Conservation (phyloP, 2,329 filamentous ascomycete species). For the Xylariomycetidae sp. region DNA sequence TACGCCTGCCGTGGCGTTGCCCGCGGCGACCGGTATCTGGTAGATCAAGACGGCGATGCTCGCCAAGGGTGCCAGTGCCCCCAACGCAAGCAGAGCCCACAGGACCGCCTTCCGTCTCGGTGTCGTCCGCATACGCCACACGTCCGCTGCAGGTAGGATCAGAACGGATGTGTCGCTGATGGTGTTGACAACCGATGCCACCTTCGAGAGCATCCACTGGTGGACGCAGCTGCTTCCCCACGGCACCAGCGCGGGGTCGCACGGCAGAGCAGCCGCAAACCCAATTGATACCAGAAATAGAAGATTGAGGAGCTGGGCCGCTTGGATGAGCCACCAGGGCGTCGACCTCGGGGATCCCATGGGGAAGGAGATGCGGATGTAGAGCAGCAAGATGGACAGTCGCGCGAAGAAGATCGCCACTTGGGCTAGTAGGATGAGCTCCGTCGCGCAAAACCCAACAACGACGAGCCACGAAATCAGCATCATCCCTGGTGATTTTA, state of each 20-base stretch:
- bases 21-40: slow-evolving; percentile 12
- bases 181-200: slow-evolving; percentile 21
- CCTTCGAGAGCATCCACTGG: slow-evolving; percentile 16
- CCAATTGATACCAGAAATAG: slow-evolving; percentile 19
- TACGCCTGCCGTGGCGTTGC: slow-evolving; percentile 16
- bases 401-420: slow-evolving; percentile 21
- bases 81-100: slow-evolving; percentile 24
- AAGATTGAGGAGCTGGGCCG: slow-evolving; percentile 16
- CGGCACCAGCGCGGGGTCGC: slow-evolving; percentile 13
- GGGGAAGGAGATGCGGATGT: slow-evolving; percentile 18
- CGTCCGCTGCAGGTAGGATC: slow-evolving; percentile 22
- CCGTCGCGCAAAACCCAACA: slow-evolving; percentile 9
- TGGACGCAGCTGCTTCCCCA: slow-evolving; percentile 18
- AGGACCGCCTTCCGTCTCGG: slow-evolving; percentile 22
- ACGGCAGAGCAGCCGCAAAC: slow-evolving; percentile 17
- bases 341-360: slow-evolving; percentile 8
- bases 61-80: slow-evolving; percentile 20
- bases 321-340: slow-evolving; percentile 20
- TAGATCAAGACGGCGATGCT: slow-evolving; percentile 20
- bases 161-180: slow-evolving; percentile 21
- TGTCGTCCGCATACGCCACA: slow-evolving; percentile 23
- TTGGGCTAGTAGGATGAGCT: slow-evolving; percentile 14
- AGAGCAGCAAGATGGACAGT: slow-evolving; percentile 18
- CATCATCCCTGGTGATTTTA: slow-evolving; percentile 12
- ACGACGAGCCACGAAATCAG: slow-evolving; percentile 14